Base-by-base conservation (phyloP, 2,329 filamentous ascomycete species). In the Ascomycota sp. region DNA sequence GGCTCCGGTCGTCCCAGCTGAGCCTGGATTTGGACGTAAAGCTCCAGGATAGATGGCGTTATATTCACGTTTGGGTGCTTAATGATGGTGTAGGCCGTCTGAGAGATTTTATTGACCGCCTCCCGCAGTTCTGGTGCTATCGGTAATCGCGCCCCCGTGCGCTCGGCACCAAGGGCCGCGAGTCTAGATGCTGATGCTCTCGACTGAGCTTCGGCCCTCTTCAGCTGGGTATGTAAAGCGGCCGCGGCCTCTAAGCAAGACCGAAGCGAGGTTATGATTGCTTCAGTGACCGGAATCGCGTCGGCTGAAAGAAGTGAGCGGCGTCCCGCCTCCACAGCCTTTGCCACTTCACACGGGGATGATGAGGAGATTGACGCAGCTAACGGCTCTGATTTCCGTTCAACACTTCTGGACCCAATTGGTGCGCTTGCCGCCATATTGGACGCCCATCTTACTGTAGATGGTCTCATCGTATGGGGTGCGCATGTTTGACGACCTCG, bases 51-150 rank as follows among this genome's bases (percentile, higher is more conserved):
- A 20, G 65, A 57, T 7, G 75, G 69, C 4, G 79, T 78, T 45
- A 95, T 78, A 53, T 83, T 79, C 28, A 94, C 73, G 35, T 75
- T 71, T 4, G 76, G 72, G 40, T 86, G 69, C 28, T 65, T 64
- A 34, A 92, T 49, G 32, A 94, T 65, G 23, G 64, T 57, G 47
- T 79, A 77, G n/a, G 76, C 71, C 7, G 65, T 52, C 30, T 63
- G 46, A 15, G 69, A 72, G 32, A 75, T 59, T 39, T 55, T 56
- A 40, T 63, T 53, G 32, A 63, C 50, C 19, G 62, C 55, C 27
- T 60, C 53, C 35, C 50, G 50, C 27, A 64, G 38, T 36, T 53
- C 44, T 3, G 39, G 30, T 30, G 52, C 46, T 23, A 52, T 45
- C 8, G 43, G 34, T 19, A 51, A 35, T 25, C 40, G 40, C 2